These are phyloP conservation scores for Recurvomyces mirabilis DNA, from an alignment of 495 filamentous ascomycete species.

Conservation along the genomic window DNA sequence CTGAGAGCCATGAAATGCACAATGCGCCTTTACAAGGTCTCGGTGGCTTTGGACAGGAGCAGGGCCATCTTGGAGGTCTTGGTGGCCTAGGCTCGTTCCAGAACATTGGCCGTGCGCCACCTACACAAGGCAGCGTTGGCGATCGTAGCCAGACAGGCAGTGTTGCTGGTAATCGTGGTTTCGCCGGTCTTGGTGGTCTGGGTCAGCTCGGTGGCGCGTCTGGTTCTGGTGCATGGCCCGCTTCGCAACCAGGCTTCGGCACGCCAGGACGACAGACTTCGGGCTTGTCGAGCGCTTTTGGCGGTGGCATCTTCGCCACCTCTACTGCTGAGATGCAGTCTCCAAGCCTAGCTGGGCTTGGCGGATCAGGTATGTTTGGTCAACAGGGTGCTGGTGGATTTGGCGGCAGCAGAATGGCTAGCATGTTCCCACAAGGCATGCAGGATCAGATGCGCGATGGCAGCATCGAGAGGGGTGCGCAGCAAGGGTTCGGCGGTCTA, in stretches of 20 bases:
- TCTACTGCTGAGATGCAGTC: constrained; percentile 64
- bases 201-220: constrained; percentile 23
- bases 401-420: constrained; percentile 60
- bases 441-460: constrained; percentile 65
- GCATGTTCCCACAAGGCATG: constrained; percentile 76
- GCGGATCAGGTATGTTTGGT: constrained; percentile 39
- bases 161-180: constrained; percentile 56
- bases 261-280: constrained; percentile 71
- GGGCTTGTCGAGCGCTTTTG: constrained; percentile 55
- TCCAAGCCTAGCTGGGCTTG: constrained; percentile 51
- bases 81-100: constrained; percentile 17
- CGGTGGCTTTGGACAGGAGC: constrained; percentile 42
- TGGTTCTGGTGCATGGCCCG: constrained; percentile 52
- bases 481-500: constrained; percentile 4
- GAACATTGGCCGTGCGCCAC: constrained; percentile 21
- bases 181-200: constrained; percentile 53
- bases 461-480: neutral
- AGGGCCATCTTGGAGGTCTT: constrained; percentile 28
- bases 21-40: constrained; percentile 46
- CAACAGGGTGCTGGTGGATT: constrained; percentile 36
- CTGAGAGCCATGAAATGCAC: constrained; percentile 48
- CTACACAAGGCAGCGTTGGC: constrained; percentile 52
- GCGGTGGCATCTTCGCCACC: constrained; percentile 55
- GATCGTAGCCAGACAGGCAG: constrained; percentile 88
- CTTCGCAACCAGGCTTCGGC: constrained; percentile 43